Evolutionary conservation across 129 eudicot genomes (phyloP).

Genomic region (Arctium lappa): DNA sequence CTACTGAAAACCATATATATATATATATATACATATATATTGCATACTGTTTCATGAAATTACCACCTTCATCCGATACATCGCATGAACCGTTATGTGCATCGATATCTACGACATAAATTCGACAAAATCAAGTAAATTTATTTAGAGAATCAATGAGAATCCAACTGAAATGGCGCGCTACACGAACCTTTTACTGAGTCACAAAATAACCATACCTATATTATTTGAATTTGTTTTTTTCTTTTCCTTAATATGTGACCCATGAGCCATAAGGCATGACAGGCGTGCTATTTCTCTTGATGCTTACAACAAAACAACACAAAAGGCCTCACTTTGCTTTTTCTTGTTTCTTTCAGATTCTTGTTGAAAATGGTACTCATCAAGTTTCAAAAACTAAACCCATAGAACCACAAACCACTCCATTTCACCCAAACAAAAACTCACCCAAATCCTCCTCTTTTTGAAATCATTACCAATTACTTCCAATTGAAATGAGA

Average conservation of each 20-base stretch:
- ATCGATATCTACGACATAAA: no score
- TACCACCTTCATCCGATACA: no score
- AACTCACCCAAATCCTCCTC: conserved; percentile 4
- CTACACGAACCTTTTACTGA: no score
- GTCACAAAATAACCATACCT: no score
- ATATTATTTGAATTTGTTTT: neutral
- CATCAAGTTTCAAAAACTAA: conserved; percentile 28
- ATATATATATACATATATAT: no score
- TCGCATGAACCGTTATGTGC: no score
- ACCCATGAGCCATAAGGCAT: conserved; percentile 31
- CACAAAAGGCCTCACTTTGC: conserved; percentile 33
- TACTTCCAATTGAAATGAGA: conserved; percentile 40
- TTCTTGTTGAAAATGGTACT: conserved; percentile 26
- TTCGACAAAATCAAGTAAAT: no score
- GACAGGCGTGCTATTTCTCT: conserved; percentile 73
- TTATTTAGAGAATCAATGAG: no score
- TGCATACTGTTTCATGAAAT: no score
- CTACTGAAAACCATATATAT: no score
- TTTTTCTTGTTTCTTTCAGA: conserved; percentile 35
- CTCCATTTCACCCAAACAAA: conserved; percentile 24
- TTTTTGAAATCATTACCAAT: neutral
- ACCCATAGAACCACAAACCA: neutral
- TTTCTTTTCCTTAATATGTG: conserved; percentile 33
- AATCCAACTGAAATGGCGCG: no score
- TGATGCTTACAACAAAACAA: conserved; percentile 44